Evolutionary conservation across 73 alveolate species (phyloP), one percentile per base, ranked within the genome.

Genomic region (Paramecium tetraurelia): DNA sequence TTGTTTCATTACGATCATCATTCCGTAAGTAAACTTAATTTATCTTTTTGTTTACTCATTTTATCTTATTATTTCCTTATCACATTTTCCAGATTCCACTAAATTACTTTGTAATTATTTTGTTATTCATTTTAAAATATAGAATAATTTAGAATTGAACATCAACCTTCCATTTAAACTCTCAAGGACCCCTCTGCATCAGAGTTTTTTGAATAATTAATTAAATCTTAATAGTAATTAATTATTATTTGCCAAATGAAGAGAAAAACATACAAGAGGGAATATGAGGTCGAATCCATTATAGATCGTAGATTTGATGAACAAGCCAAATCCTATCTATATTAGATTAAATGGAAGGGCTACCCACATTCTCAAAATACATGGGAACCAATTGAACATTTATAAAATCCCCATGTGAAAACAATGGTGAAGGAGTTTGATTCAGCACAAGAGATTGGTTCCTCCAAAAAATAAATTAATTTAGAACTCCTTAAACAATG

Each of bases 301-400:
- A 36, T 80, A 22, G 90, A 80, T 80, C 7, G 33, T 44, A 80
- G 29, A 22, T 22, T 6, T n/a, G 84, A 63, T 63, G 50, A 27
- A 12, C 27, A 44, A 1, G 7, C 57, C 7, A 22, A 44, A 21
- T 2, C 76, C 35, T 44, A 80, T 22, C 35, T 44, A 0, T 80
- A 80, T 48, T 80, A 14, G 24, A 80, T 80, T 5, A 80, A 80
- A 46, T 80, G 90, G 90, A 22, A 44, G 16, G 90, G 76, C 4
- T 80, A 41, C 24, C 43, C 76, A 10, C 75, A 41, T 41, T 22
- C 70, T 22, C 4, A 80, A 20, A 80, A 80, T 7, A 80, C 90
- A n/a, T 80, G 90, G 90, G 90, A 80, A 46, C 90, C 90, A 0
- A 80, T 48, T 8, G 75, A 80, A 80, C 90, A 80, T 80, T 63